phyloP scores from a whole-genome alignment of 169 alveolate genomes.

The Babesia bigemina region DNA sequence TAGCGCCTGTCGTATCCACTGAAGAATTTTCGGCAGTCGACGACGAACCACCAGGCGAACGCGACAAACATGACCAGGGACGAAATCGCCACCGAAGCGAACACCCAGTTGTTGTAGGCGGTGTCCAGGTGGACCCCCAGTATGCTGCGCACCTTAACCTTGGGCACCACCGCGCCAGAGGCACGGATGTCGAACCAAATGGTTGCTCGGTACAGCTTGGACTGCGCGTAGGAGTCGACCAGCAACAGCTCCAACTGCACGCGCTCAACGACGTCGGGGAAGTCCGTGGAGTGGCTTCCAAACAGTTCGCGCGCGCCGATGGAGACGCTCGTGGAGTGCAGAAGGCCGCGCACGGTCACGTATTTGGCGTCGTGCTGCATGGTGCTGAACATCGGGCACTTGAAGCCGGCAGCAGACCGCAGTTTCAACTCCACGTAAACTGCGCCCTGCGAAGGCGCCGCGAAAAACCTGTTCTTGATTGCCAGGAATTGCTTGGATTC shows the following conservation, averaged over 20 bases:
- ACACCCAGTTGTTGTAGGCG: slow-evolving; percentile 10
- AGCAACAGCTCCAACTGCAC: slow-evolving; percentile 24
- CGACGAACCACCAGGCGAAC: slow-evolving; percentile 15
- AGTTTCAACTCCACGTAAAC: slow-evolving; percentile 17
- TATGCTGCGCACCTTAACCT: slow-evolving; percentile 27
- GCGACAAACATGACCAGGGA: slow-evolving; percentile 19
- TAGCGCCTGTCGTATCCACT: not conserved
- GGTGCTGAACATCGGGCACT: slow-evolving; percentile 12
- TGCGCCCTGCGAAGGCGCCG: slow-evolving; percentile 18
- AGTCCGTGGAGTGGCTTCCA: not conserved
- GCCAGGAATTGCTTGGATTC: slow-evolving; percentile 5
- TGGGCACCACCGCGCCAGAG: slow-evolving; percentile 45
- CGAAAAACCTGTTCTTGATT: slow-evolving; percentile 24
- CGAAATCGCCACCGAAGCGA: slow-evolving; percentile 3
- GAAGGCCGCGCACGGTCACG: slow-evolving; percentile 2
- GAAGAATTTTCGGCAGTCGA: not conserved
- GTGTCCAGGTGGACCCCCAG: slow-evolving; percentile 35
- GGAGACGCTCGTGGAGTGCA: not conserved
- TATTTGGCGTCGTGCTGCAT: slow-evolving; percentile 11
- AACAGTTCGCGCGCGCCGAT: slow-evolving; percentile 28
- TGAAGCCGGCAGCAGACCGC: slow-evolving; percentile 8
- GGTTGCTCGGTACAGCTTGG: slow-evolving; percentile 34
- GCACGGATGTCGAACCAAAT: slow-evolving; percentile 24
- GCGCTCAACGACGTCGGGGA: slow-evolving; percentile 46
- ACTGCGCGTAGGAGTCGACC: slow-evolving; percentile 33